Evolutionary conservation across 2,329 filamentous ascomycete species (phyloP).

Genomic region (Cadophora sp.): DNA sequence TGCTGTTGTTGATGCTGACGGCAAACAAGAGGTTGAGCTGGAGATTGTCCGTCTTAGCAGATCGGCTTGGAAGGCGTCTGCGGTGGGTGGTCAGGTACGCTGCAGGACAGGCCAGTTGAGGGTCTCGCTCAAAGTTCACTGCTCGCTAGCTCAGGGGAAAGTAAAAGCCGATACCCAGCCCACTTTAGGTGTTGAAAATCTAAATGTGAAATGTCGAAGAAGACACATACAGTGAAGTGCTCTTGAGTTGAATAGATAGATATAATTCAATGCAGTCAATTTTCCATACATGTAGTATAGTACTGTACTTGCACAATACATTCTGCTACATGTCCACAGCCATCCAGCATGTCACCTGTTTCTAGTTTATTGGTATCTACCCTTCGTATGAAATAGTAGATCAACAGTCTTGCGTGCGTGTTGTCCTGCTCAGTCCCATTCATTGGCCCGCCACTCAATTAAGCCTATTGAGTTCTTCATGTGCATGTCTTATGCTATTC

Average conservation of each 20-base stretch:
- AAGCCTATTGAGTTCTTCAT: not conserved
- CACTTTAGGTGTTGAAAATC: not conserved
- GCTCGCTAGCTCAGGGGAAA: slow-evolving; percentile 4
- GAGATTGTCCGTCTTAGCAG: slow-evolving; percentile 12
- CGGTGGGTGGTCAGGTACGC: slow-evolving; percentile 1
- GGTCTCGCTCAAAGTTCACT: not conserved
- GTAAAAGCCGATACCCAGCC: not conserved
- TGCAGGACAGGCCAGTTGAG: not conserved
- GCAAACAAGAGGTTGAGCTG: slow-evolving; percentile 8
- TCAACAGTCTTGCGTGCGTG: slow-evolving; percentile 13
- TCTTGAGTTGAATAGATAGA: not conserved
- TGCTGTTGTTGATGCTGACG: not conserved
- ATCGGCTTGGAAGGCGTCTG: not conserved
- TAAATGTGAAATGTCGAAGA: not conserved
- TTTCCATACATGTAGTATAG: no score
- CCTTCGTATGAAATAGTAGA: not conserved
- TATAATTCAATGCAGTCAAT: not conserved
- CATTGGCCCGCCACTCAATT: not conserved
- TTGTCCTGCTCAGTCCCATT: slow-evolving; percentile 1
- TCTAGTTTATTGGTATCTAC: not conserved
- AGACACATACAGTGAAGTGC: not conserved
- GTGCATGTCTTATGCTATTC: not conserved
- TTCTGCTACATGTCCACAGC: not conserved
- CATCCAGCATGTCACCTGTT: not conserved
- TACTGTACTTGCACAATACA: no score